Evolutionary conservation across 768 basidiomycete genomes (phyloP).

Genomic region (Lactifluus echinatus): DNA sequence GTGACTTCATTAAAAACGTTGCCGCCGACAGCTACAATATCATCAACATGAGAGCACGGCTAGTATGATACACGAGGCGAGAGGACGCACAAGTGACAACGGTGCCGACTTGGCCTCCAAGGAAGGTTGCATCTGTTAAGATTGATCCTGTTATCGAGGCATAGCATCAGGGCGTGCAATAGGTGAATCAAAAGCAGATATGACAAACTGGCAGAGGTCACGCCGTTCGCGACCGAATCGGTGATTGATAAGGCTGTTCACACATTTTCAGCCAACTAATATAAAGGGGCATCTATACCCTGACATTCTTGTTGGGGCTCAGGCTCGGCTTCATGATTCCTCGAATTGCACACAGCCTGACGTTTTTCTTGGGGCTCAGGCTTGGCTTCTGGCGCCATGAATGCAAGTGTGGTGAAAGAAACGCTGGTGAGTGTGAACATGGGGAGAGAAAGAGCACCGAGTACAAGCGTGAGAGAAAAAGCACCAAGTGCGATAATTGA

Average conservation of each 20-base stretch:
- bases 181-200: not conserved
- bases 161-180: not conserved
- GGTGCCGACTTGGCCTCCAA: not conserved
- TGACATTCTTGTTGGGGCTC: no score
- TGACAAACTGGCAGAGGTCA: constrained; percentile 8
- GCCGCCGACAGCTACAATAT: constrained; percentile 10
- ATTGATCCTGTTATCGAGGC: constrained; percentile 10
- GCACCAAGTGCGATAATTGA: no score
- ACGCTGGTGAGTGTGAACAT: no score
- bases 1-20: constrained; percentile 15
- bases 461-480: no score
- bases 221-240: not conserved
- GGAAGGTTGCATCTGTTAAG: not conserved
- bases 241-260: not conserved
- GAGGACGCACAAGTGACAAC: constrained; percentile 15
- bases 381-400: not conserved
- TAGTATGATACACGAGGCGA: not conserved
- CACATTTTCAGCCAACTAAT: not conserved
- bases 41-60: not conserved
- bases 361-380: not conserved
- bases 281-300: no score
- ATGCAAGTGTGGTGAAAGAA: not conserved
- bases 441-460: no score
- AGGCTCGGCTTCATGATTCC: no score
- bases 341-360: not conserved